Evolutionary conservation across 305 asterid genomes (phyloP).

Genomic region (Ilex paraguariensis): DNA sequence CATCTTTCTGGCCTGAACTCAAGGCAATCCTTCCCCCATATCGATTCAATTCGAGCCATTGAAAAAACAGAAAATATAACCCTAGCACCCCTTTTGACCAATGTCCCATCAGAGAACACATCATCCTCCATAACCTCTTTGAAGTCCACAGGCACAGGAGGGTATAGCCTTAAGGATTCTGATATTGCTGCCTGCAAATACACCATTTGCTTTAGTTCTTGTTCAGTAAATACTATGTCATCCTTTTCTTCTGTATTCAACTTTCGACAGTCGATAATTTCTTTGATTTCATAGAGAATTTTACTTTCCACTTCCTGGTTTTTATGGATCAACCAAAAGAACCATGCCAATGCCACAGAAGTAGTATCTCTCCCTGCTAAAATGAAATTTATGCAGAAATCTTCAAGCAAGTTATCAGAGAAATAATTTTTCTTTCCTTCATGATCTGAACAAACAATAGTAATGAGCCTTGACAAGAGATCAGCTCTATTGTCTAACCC

Average conservation of each 20-base stretch:
- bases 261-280: background rate
- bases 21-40: slow-evolving; percentile 11
- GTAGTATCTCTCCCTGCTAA: slow-evolving; percentile 8
- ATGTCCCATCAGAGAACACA: background rate
- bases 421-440: background rate
- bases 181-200: slow-evolving; percentile 4
- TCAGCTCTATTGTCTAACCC: background rate
- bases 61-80: background rate
- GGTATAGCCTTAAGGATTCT: slow-evolving; percentile 10
- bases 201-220: slow-evolving; percentile 9
- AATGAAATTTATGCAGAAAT: background rate
- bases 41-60: background rate
- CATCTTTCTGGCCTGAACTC: slow-evolving; percentile 9
- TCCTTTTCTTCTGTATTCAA: background rate
- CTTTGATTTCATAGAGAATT: slow-evolving; percentile 5
- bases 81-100: background rate
- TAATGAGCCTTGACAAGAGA: background rate
- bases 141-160: background rate
- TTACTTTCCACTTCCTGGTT: slow-evolving; percentile 1
- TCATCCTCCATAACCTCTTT: background rate
- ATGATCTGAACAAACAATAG: background rate
- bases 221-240: background rate
- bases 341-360: slow-evolving; percentile 5
- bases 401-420: background rate
- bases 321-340: slow-evolving; percentile 8